Conservation (phyloP, 164 flowering plant genomes). For the Tetrastigma voinierianum region DNA sequence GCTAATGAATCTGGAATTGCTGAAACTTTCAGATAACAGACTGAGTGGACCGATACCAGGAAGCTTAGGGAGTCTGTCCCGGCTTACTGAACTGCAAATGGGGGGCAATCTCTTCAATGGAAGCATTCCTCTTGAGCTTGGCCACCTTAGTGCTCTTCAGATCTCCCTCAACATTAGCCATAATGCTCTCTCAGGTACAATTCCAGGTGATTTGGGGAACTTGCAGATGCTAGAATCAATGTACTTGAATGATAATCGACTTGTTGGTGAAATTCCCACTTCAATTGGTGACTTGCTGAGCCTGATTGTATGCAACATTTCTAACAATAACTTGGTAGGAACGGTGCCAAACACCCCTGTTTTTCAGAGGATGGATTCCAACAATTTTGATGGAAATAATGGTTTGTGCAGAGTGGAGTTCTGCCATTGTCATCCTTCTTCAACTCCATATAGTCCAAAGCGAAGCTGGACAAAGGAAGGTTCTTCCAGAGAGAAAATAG, state of each 20-base stretch:
- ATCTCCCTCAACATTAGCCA: conserved; percentile 48
- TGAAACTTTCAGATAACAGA: conserved; percentile 49
- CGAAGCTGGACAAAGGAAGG: conserved; percentile 30
- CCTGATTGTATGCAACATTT: conserved; percentile 51
- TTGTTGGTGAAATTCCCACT: conserved; percentile 44
- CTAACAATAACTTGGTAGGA: conserved; percentile 50
- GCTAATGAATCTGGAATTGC: conserved; percentile 43
- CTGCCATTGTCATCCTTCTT: conserved; percentile 24
- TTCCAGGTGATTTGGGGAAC: conserved; percentile 43
- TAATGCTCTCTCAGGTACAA: conserved; percentile 40
- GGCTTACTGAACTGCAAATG: conserved; percentile 55
- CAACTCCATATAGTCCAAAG: conserved; percentile 13
- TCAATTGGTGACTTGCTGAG: conserved; percentile 46
- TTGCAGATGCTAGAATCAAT: conserved; percentile 50
- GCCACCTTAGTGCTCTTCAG: conserved; percentile 42
- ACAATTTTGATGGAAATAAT: conserved; percentile 50
- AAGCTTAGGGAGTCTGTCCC: conserved; percentile 35
- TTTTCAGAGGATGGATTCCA: conserved; percentile 46
- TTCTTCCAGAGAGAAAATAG: conserved; percentile 39
- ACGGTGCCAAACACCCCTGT: conserved; percentile 40
- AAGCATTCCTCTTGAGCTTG: conserved; percentile 39
- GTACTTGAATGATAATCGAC: conserved; percentile 48
- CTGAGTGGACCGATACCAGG: conserved; percentile 43
- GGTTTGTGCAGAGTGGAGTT: conserved; percentile 35
- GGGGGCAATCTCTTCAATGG: conserved; percentile 56